Evolutionary conservation across 31 red algal species (phyloP).

Genomic region (Bonnemaisonia californica): DNA sequence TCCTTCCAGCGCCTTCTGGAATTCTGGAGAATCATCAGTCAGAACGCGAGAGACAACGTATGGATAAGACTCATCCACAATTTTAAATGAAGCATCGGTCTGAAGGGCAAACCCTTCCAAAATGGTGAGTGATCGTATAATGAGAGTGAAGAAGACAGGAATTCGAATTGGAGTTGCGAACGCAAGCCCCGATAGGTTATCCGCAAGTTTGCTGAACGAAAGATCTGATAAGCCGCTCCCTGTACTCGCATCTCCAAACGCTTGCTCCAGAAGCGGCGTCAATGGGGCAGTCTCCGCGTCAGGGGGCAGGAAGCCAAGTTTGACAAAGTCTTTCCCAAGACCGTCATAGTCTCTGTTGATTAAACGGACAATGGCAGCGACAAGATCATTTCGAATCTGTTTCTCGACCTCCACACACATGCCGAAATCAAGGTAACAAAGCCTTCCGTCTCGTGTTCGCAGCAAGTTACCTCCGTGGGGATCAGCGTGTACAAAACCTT

Average conservation of each 20-base stretch:
- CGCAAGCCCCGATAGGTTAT: constrained; percentile 74
- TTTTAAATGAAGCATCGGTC: constrained; percentile 81
- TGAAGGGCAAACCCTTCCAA: constrained; percentile 89
- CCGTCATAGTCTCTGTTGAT: constrained; percentile 83
- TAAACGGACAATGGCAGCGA: constrained; percentile 81
- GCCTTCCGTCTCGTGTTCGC: constrained; percentile 59
- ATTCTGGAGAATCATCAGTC: constrained; percentile 66
- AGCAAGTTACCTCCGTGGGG: constrained; percentile 95
- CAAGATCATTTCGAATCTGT: constrained; percentile 61
- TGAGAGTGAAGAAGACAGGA: constrained; percentile 81
- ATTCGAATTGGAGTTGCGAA: constrained; percentile 86
- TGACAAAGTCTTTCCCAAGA: constrained; percentile 84
- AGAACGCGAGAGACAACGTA: constrained; percentile 86
- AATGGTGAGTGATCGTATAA: constrained; percentile 92
- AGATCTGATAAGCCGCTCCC: constrained; percentile 62
- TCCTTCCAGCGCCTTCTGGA: constrained; percentile 71
- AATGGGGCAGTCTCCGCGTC: constrained; percentile 77
- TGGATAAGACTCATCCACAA: constrained; percentile 87
- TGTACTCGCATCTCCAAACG: constrained; percentile 78
- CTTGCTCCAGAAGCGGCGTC: constrained; percentile 65
- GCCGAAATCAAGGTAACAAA: constrained; percentile 91
- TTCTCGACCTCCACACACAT: constrained; percentile 77
- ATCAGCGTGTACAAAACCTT: constrained; percentile 96
- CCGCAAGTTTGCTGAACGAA: constrained; percentile 77
- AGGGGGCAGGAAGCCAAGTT: constrained; percentile 86